Base-by-base conservation (phyloP, 148 eudicot species). In the Chenopodium berlandieri region DNA sequence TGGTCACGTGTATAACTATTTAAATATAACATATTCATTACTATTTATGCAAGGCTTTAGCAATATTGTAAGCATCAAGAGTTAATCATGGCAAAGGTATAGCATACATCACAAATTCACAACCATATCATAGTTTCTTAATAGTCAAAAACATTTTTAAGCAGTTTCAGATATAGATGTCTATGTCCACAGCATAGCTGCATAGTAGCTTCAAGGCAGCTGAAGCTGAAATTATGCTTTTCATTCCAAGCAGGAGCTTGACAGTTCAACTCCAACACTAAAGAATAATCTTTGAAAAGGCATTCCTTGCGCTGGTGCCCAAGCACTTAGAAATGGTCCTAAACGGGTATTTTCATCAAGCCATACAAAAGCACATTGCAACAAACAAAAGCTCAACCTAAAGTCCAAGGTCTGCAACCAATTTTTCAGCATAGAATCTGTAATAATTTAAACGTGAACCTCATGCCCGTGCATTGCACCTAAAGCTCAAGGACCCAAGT, bases 1-100 rank as follows among this genome's bases (percentile, higher is more conserved):
- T 95, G 94, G 50, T 95, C 98, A 71, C 81, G 91, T 93, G 90
- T 93, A 58, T 64, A 84, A 79, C 95, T 94, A 84, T 75, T 44
- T 84, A 58, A 67, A 71, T 52, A 56, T 58, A 63, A 78, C 27
- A 67, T 68, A 34, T 50, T 32, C 32, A 56, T 12, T 11, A 22
- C 66, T 20, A 62, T 23, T 62, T 62, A 22, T 13, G 62, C 62
- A 22, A 62, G 25, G 23, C 27, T 62, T 62, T 2, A 62, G 25
- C 71, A 67, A 30, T 30, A 64, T 25, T 25, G 6, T 64, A 64
- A 64, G 30, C 27, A 64, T 64, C 3, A 7, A 22, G 62, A 17
- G 62, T 56, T 17, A 56, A 56, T 17, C 19, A 56, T 56, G 62
- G 62, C 16, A 56, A 19, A 6, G 62, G 20, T 56, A 22, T 56